Percentiles rank a stretch among this genome's conserved stretches.
Conservation (phyloP, 2,329 filamentous ascomycete genomes). For the Cylindrodendrum hubeiense region DNA sequence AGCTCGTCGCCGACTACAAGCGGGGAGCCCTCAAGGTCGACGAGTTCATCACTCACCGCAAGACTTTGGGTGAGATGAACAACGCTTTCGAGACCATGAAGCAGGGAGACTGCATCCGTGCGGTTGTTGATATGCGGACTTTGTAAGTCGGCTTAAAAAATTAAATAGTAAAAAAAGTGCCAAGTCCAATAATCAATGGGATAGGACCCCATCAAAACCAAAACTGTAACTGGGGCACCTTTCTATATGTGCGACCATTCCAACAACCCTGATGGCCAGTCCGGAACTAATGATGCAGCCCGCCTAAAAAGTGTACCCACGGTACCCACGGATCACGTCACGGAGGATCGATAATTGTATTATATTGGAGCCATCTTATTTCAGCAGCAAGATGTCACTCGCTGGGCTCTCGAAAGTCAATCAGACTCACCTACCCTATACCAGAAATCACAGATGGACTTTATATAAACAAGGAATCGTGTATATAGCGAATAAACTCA, state of each 20-base stretch:
- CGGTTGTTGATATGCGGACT: conserved; percentile 79
- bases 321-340: background rate
- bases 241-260: conserved; percentile 21
- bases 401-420: background rate
- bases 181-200: conserved; percentile 26
- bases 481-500: background rate
- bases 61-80: conserved; percentile 87
- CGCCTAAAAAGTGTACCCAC: conserved; percentile 5
- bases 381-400: background rate
- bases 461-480: conserved; percentile 11
- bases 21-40: conserved; percentile 94
- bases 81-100: conserved; percentile 94
- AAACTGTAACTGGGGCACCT: conserved; percentile 22
- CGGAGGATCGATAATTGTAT: conserved; percentile 4
- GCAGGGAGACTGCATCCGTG: conserved; percentile 95
- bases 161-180: conserved; percentile 29
- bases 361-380: background rate
- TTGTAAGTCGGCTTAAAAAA: conserved; percentile 37
- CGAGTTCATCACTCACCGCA: conserved; percentile 98
- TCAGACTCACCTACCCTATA: conserved; percentile 13
- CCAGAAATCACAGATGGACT: background rate
- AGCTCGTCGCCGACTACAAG: conserved; percentile 90
- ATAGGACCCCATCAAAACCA: conserved; percentile 28
- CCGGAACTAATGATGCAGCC: conserved; percentile 10
- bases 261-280: conserved; percentile 26